phyloP scores from a whole-genome alignment of 805 yeast species.

The Teunomyces barrocoloradensis region DNA sequence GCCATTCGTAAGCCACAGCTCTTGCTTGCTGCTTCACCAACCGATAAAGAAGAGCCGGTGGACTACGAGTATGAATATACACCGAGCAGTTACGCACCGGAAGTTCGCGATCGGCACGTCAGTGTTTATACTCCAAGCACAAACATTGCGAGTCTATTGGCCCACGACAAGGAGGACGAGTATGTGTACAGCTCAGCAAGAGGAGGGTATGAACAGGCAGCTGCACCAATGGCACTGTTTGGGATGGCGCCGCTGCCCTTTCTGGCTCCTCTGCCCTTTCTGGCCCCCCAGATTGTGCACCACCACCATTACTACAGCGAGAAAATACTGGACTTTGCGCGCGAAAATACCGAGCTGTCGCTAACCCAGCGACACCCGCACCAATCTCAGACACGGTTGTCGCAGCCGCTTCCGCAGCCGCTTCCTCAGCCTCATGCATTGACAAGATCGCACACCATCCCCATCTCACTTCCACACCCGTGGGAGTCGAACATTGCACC shows the following conservation, averaged over 20 bases:
- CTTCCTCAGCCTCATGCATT: neutral
- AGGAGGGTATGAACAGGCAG: slow-evolving; percentile 5
- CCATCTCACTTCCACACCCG: slow-evolving; percentile 46
- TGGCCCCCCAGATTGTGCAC: slow-evolving; percentile 22
- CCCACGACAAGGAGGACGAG: slow-evolving; percentile 9
- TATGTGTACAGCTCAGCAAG: slow-evolving; percentile 11
- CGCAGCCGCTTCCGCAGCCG: too few relatives aligned
- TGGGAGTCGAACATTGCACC: slow-evolving; percentile 57
- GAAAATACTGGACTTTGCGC: neutral
- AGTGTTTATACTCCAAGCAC: slow-evolving; percentile 13
- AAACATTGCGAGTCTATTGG: slow-evolving; percentile 6
- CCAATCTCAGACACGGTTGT: too few relatives aligned
- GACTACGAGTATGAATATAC: slow-evolving; percentile 9
- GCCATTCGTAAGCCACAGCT: slow-evolving; percentile 32
- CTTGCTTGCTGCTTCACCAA: slow-evolving; percentile 28
- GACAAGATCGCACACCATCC: neutral
- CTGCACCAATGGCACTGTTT: neutral
- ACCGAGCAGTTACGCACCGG: neutral
- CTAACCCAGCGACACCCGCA: too few relatives aligned
- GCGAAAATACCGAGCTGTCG: too few relatives aligned
- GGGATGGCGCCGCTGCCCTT: neutral
- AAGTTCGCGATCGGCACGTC: slow-evolving; percentile 9
- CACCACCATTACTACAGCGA: slow-evolving; percentile 45
- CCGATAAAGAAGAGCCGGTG: slow-evolving; percentile 1
- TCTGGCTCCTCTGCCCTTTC: neutral